phyloP scores from a whole-genome alignment of 1,139 yeast species.

The Taiozyma sp. region DNA sequence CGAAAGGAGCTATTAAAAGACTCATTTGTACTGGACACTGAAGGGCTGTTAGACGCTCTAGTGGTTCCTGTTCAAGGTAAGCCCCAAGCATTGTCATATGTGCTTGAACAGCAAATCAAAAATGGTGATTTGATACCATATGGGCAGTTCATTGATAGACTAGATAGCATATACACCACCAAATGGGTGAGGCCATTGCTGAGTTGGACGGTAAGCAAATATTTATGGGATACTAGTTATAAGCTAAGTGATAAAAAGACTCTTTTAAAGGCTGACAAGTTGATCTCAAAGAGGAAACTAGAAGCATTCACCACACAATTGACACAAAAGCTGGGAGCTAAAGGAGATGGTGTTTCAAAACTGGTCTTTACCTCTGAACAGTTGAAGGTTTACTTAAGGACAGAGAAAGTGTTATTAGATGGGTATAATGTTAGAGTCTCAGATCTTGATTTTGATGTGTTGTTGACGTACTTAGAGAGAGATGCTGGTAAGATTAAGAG shows the following conservation, averaged over 20 bases:
- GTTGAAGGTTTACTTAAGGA: constrained; percentile 6
- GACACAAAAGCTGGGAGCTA: constrained; percentile 2
- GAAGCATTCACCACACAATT: constrained; percentile 11
- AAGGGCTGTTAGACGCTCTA: constrained; percentile 24
- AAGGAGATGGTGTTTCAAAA: constrained; percentile 7
- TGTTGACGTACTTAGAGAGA: constrained; percentile 18
- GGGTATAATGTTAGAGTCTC: constrained; percentile 5
- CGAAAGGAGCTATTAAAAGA: constrained; percentile 17
- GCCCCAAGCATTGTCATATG: constrained; percentile 33
- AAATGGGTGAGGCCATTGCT: constrained; percentile 21
- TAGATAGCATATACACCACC: constrained; percentile 16
- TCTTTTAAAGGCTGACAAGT: constrained; percentile 13
- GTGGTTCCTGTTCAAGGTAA: constrained; percentile 26
- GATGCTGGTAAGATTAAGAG: constrained; percentile 12
- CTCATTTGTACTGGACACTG: constrained; percentile 23
- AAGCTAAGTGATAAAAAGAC: constrained; percentile 14
- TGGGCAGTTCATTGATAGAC: constrained; percentile 17
- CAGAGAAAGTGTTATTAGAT: constrained; percentile 3
- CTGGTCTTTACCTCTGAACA: constrained; percentile 12
- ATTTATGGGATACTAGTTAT: constrained; percentile 21
- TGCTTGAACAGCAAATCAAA: constrained; percentile 29
- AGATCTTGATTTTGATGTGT: constrained; percentile 17
- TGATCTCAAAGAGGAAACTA: constrained; percentile 15
- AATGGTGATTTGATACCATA: constrained; percentile 26
- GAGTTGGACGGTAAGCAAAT: constrained; percentile 23